Evolutionary conservation across 2,329 filamentous ascomycete genomes (phyloP), one percentile per base, ranked within the genome.

Genomic region (Pseudogymnoascus sp.): DNA sequence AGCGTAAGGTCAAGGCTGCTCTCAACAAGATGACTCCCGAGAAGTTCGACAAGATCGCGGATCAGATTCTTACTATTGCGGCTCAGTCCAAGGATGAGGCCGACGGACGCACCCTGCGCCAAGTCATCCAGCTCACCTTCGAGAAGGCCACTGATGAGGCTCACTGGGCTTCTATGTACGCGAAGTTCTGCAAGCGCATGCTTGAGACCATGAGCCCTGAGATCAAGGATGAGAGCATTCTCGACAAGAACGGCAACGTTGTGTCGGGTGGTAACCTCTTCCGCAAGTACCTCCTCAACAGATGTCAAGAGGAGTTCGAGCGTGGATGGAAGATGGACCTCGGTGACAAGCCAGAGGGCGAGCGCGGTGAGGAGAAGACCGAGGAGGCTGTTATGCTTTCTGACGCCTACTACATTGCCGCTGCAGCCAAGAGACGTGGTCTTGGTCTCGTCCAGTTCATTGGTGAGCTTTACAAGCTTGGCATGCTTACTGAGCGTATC

Each of bases 1-100:
- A 99, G 80, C 89, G 93, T 70, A 99, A 99, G 87, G 95, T 99
- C 75, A 99, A 99, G 87, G 89, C 92, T 67, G 90, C 90, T 66
- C 82, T 99, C 72, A 99, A 99, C 87, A 99, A 99, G 89, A 97
- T 99, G 95, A 97, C 95, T 0, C 95, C 95, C 0, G 95, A 99
- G 79, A 99, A 97, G 74, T 99, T 99, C 72, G 93, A 96, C 75
- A 92, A 89, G 79, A 96, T 99, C 69, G 86, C 95, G 5, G 90
- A 93, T 66, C 92, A 97, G 76, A 96, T 99, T 66, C 84, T 99
- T 31, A 83, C 87, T 62, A 99, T 99, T 74, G 92, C 93, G 28
- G 89, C 86, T 21, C 95, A 99, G 75, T 97, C 93, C 62, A 96
- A 96, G 83, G 89, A 96, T 70, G 95, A 99, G 79, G 85, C 85